Percentiles rank a stretch among this genome's conserved stretches.
These are phyloP conservation scores for Ceratonia siliqua DNA, from an alignment of 306 rosid genomes.

Conservation along the genomic window DNA sequence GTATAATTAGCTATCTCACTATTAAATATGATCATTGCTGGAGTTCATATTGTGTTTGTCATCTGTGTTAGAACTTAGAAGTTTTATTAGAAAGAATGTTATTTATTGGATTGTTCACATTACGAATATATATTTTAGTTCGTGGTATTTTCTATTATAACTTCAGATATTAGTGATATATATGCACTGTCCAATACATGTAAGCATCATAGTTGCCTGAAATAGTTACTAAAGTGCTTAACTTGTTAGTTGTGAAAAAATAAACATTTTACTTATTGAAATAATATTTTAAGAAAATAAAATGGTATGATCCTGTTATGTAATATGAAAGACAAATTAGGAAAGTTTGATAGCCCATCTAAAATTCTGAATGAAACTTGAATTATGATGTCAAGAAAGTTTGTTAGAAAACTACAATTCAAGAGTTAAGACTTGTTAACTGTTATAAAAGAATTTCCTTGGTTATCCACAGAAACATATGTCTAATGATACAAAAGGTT, in stretches of 20 bases:
- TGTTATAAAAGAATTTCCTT: no score
- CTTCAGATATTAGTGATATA: background rate
- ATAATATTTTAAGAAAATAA: background rate
- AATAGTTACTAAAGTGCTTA: background rate
- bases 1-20: background rate
- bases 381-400: background rate
- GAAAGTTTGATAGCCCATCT: background rate
- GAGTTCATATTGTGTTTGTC: constrained; percentile 12
- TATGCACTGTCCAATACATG: no score
- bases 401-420: background rate
- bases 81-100: constrained; percentile 8
- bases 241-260: background rate
- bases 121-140: background rate
- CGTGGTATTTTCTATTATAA: background rate
- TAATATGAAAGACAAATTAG: background rate
- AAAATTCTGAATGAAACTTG: background rate
- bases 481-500: background rate
- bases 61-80: constrained; percentile 3
- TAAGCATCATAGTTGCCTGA: no score
- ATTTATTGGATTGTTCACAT: background rate
- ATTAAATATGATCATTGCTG: background rate
- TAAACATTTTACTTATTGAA: background rate
- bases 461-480: background rate
- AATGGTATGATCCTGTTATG: background rate
- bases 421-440: background rate